These are phyloP conservation scores for Salix caprea DNA, from an alignment of 345 rosid species.

Conservation along the genomic window DNA sequence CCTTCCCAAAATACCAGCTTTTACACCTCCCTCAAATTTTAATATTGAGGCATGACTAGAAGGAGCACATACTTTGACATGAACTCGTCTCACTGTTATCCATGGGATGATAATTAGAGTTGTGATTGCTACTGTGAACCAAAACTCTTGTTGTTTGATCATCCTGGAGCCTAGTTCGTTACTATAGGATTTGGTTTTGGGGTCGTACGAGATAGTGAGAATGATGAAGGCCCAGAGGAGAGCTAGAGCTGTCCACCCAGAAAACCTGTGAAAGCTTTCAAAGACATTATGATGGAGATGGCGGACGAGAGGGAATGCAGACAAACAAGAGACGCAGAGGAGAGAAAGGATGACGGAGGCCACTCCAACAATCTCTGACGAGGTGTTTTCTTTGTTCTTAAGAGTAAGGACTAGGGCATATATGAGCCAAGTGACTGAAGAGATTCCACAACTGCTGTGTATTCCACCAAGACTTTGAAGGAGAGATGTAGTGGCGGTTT, in stretches of 20 bases:
- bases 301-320: constrained; percentile 75
- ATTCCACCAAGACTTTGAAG: constrained; percentile 76
- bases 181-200: constrained; percentile 46
- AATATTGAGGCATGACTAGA: constrained; percentile 78
- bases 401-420: constrained; percentile 60
- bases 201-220: constrained; percentile 58
- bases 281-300: constrained; percentile 81
- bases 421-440: constrained; percentile 68
- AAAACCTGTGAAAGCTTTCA: constrained; percentile 64
- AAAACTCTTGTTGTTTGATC: constrained; percentile 58
- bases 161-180: constrained; percentile 39
- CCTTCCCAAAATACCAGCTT: constrained; percentile 72
- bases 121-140: constrained; percentile 65
- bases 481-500: constrained; percentile 61
- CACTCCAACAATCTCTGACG: constrained; percentile 53
- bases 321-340: constrained; percentile 49
- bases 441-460: constrained; percentile 74
- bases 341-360: constrained; percentile 54
- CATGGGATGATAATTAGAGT: constrained; percentile 59
- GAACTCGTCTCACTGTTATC: constrained; percentile 66
- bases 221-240: constrained; percentile 67
- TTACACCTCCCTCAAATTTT: constrained; percentile 61
- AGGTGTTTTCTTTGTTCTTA: constrained; percentile 43
- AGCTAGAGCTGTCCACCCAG: constrained; percentile 66
- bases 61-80: constrained; percentile 45